phyloP scores from a whole-genome alignment of 2,329 filamentous ascomycete genomes.

The Scedosporium apiospermum region DNA sequence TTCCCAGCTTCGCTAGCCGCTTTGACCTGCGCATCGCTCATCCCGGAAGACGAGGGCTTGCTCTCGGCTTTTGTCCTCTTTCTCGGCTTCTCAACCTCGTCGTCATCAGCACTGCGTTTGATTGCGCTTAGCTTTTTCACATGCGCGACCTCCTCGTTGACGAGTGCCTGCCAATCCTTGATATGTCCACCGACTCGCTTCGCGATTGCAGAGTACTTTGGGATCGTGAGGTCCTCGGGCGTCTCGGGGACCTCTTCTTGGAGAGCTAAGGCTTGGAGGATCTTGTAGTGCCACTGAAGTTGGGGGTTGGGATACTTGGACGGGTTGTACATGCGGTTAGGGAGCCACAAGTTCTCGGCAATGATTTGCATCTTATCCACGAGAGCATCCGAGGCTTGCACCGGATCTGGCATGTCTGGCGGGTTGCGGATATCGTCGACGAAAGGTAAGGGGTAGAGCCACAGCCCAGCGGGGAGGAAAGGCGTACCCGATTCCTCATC shows the following conservation, averaged over 20 bases:
- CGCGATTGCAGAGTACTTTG: constrained; percentile 78
- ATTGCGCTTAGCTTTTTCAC: constrained; percentile 28
- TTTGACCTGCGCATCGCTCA: constrained; percentile 38
- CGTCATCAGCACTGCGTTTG: constrained; percentile 42
- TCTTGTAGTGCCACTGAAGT: constrained; percentile 94
- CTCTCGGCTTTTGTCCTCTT: constrained; percentile 33
- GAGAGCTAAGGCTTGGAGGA: constrained; percentile 81
- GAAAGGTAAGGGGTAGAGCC: constrained; percentile 81
- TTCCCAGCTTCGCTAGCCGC: constrained; percentile 32
- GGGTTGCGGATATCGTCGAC: constrained; percentile 77
- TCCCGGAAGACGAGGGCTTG: constrained; percentile 21
- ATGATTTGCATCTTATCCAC: constrained; percentile 75
- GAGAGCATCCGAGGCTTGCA: constrained; percentile 56
- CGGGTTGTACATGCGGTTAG: constrained; percentile 76
- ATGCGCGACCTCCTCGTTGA: constrained; percentile 46
- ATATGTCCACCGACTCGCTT: constrained; percentile 78
- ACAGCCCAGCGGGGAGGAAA: constrained; percentile 71
- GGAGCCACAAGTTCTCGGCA: constrained; percentile 79
- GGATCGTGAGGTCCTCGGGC: constrained; percentile 66
- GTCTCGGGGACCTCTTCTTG: constrained; percentile 82
- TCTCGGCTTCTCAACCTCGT: constrained; percentile 26
- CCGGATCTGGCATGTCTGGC: constrained; percentile 47
- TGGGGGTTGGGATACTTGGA: constrained; percentile 83
- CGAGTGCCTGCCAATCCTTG: constrained; percentile 61
- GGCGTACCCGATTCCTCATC: constrained; percentile 59